phyloP scores from a whole-genome alignment of 306 rosid genomes.

The Pterocarpus macrocarpus region DNA sequence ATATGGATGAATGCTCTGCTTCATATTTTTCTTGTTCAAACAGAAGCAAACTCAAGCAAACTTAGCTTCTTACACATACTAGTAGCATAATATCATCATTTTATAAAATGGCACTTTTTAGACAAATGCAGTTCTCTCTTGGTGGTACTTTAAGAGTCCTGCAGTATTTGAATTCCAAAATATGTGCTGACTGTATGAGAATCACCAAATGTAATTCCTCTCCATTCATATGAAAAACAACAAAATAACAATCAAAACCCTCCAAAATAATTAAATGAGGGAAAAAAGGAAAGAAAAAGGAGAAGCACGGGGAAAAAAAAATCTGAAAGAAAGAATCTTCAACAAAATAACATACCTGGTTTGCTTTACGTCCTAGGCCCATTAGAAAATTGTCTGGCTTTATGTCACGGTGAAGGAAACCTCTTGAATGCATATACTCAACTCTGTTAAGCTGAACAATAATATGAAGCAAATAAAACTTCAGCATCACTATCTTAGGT shows the following conservation, averaged over 20 bases:
- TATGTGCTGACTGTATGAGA: neutral
- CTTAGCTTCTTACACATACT: neutral
- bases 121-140: neutral
- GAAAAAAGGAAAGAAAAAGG: neutral
- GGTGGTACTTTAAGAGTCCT: no score
- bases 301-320: neutral
- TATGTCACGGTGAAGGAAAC: constrained; percentile 99
- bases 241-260: constrained; percentile 27
- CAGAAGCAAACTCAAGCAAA: constrained; percentile 13
- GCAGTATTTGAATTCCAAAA: no score
- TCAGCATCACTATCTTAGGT: constrained; percentile 41
- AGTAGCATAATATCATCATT: constrained; percentile 1
- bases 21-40: neutral
- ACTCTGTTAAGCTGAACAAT: constrained; percentile 88
- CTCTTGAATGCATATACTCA: constrained; percentile 98
- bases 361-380: constrained; percentile 99
- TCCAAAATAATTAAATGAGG: neutral
- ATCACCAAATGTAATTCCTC: neutral
- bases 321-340: constrained; percentile 30
- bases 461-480: constrained; percentile 28
- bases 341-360: constrained; percentile 73
- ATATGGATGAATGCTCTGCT: neutral
- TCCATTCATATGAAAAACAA: constrained; percentile 20
- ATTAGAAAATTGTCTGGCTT: constrained; percentile 98
- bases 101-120: neutral